Base-by-base conservation (phyloP, 257 asterid genomes). In the Ocimum tenuiflorum region DNA sequence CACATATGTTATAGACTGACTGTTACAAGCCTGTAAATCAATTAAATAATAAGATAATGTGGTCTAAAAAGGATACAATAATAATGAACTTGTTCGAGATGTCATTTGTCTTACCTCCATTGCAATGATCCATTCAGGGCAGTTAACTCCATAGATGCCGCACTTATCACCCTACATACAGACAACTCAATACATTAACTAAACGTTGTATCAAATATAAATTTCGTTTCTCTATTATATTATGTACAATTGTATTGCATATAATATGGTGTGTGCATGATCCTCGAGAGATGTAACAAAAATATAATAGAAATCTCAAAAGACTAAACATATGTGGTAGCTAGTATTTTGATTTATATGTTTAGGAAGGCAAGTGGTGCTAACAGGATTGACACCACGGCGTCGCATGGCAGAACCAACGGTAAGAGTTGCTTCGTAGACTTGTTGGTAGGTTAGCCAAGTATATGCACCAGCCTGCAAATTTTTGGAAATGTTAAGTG, bases 101-200 rank as follows among this genome's bases (percentile, higher is more conserved):
- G 22, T 33, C 15, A 29, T 19, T 8, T 38, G 6, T 19, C 5
- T 19, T 71, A 88, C 96, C 98, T 92, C 88, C 98, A 92, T 87
- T 57, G 95, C 81, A 63, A 87, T 82, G 51, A 92, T 83, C 98
- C 97, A 92, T 76, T 89, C 95, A 0, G 96, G 96, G 51, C 81
- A 77, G 67, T 92, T 91, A 33, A 86, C 80, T 65, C 97, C 97
- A 70, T 89, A 91, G 55, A 89, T 91, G 66, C 97, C 98, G 57
- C 98, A 91, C 47, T 72, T 78, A 47, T 81, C 95, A 14, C 98
- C 98, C 98, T 91, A 53, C 3, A 36, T 60, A 61, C 14, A 42
- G 51, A 13, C 11, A 19, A 57, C 60, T 48, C 1, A 6, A 23
- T 3, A 27, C 49, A 62, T 68, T 27, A 51, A 5, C 6, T 22